phyloP scores from a whole-genome alignment of 2,329 filamentous ascomycete species.

The Neopestalotiopsis rosae region DNA sequence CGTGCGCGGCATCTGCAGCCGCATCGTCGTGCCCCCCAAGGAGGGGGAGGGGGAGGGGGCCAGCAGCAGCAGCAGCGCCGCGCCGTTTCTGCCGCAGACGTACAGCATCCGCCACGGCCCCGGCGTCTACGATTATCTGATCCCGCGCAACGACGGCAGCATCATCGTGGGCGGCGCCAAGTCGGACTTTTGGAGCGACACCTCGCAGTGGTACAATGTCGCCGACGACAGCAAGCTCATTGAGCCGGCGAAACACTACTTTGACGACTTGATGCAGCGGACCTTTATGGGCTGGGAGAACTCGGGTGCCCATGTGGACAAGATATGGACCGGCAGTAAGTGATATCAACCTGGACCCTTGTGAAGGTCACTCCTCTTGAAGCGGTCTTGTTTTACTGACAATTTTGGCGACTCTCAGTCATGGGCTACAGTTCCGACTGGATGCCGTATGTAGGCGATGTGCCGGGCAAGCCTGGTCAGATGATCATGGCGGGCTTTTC shows the following conservation, averaged over 20 bases:
- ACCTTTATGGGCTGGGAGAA: constrained; percentile 51
- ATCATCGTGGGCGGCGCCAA: constrained; percentile 50
- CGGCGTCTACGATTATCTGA: constrained; percentile 41
- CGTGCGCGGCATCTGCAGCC: constrained; percentile 22
- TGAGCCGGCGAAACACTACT: constrained; percentile 44
- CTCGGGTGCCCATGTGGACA: constrained; percentile 39
- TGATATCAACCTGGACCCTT: neutral
- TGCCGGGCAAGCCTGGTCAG: constrained; percentile 45
- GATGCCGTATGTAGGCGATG: constrained; percentile 47
- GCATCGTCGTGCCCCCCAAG: constrained; percentile 17
- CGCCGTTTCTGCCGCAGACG: constrained; percentile 19
- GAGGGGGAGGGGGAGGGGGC: neutral
- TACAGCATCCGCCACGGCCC: constrained; percentile 27
- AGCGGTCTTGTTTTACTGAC: neutral
- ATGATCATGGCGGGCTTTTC: constrained; percentile 54
- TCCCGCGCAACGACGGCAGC: constrained; percentile 44
- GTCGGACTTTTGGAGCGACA: constrained; percentile 37
- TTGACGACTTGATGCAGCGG: constrained; percentile 51
- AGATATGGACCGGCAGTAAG: constrained; percentile 36
- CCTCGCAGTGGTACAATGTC: constrained; percentile 47
- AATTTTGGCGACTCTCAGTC: constrained; percentile 29
- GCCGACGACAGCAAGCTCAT: constrained; percentile 47
- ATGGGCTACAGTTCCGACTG: constrained; percentile 49
- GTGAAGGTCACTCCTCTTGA: neutral
- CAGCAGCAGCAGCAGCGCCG: neutral